Base-by-base conservation (phyloP, 129 eudicot species). In the Centella asiatica region DNA sequence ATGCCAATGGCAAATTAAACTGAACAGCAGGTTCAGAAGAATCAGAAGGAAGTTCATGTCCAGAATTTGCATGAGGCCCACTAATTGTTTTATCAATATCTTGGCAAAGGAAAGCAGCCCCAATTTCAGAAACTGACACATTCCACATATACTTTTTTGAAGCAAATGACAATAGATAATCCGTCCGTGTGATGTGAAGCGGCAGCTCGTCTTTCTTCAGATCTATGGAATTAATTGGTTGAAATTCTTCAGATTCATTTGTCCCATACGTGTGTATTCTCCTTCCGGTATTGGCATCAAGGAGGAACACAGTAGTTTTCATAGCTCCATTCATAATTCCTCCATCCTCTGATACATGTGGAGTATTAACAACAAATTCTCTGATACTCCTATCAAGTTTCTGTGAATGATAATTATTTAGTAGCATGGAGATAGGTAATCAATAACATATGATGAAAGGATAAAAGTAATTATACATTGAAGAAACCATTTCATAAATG, bases 291-390 rank as follows among this genome's bases (percentile, higher is more conserved):
- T 69, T 59, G 5, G 80, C 82, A 84, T 87, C 90, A 60, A 92
- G 86, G 52, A 87, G 75, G 72, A 77, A 85, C 26, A 75, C 96
- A n/a, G 82, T 79, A 18, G 90, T 77, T 52, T 76, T 80, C 67
- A 80, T 92, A 58, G 96, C 82, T 44, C 98, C 98, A 9, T 87
- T 87, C 25, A 85, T 76, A 44, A 87, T 73, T 55, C 82, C 94
- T 61, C 94, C 95, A 62, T 84, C 94, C 70, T 87, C 95, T 65
- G 87, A 64, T 62, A 92, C 85, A 36, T 81, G 90, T 44, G 98
- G 98, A n/a, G 86, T 78, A 62, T 72, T 80, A 53, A 88, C 76
- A 44, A 92, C 71, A 70, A 74, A 84, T 53, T 87, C 90, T 64
- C 83, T 87, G 48, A 78, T 56, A 51, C 69, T 82, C 74, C 51